Evolutionary conservation across 441 rosid genomes (phyloP), one percentile per base, ranked within the genome.

Genomic region (Populus trichocarpa): DNA sequence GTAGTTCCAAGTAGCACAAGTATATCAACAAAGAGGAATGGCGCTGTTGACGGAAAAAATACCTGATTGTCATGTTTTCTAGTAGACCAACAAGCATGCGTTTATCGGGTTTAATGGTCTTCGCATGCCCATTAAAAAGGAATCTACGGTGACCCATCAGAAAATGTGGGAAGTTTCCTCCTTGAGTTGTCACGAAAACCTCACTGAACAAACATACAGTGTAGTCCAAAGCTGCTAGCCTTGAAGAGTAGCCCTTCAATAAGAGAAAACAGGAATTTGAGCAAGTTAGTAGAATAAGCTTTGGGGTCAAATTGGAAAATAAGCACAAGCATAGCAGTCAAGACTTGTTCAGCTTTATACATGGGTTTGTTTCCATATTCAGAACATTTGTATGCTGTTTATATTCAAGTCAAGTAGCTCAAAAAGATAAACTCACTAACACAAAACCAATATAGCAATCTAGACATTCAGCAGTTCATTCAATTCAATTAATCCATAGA

Each of bases 221-320:
- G 82, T 95, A 95, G 83, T 95, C 99, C 86, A 95, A 78, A 80
- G 99, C 99, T 35, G 99, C 99, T 89, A 95, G 82, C 87, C 99
- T 90, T 5, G 99, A 93, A 66, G 98, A 93, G 78, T 90, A 90
- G 13, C 88, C 96, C 99, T 95, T 81, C 59, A 66, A 83, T 74
- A 20, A 73, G 50, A 77, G 61, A 72, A 25, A 81, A 69, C 78
- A 63, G 40, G 14, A 14, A 75, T 74, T 69, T 63, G 9, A 76
- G 70, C 65, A 75, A 74, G 18, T 22, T 35, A 32, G 63, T 35
- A 40, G 32, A 61, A 64, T 28, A 28, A 28, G 70, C 70, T 67
- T 26, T 30, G 7, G 23, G 61, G 63, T 57, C 63, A 7, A 7
- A 20, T n/a, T 18, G 22, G n/a, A 53, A 53, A 53, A 53, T 53